Percentiles rank a stretch among this genome's conserved stretches.
Evolutionary conservation across 257 asterid genomes (phyloP).

Genomic region (Cinchona pubescens): DNA sequence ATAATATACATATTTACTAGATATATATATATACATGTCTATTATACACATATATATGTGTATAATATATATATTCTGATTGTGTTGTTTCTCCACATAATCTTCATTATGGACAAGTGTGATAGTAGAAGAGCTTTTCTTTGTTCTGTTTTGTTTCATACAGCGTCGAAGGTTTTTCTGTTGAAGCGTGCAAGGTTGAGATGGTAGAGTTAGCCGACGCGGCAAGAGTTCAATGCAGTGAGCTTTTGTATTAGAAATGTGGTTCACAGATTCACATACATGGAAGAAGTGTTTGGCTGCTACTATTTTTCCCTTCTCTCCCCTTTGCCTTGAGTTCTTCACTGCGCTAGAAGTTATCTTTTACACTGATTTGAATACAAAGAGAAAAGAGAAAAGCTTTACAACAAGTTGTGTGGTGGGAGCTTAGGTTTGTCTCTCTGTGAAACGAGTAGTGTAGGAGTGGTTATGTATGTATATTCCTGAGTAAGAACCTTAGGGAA

Average conservation of each 20-base stretch:
- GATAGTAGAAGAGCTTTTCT: not conserved
- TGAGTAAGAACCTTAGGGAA: conserved; percentile 1
- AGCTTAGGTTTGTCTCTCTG: conserved; percentile 4
- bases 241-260: not conserved
- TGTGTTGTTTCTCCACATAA: not conserved
- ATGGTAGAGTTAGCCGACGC: conserved; percentile 3
- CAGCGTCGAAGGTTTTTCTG: conserved; percentile 59
- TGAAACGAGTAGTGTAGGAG: conserved; percentile 2
- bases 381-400: not conserved
- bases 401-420: not conserved
- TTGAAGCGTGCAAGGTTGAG: conserved; percentile 28
- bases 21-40: no score
- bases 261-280: conserved; percentile 9
- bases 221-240: conserved; percentile 2
- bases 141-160: conserved; percentile 11
- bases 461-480: not conserved
- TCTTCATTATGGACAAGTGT: not conserved
- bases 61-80: not conserved
- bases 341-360: conserved; percentile 13
- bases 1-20: no score
- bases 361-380: conserved; percentile 9
- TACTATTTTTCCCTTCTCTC: not conserved
- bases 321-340: conserved; percentile 3
- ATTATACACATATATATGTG: no score
- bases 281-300: not conserved